Evolutionary conservation across 1,284 basidiomycete genomes (phyloP).

Genomic region (Sporisorium graminicola): DNA sequence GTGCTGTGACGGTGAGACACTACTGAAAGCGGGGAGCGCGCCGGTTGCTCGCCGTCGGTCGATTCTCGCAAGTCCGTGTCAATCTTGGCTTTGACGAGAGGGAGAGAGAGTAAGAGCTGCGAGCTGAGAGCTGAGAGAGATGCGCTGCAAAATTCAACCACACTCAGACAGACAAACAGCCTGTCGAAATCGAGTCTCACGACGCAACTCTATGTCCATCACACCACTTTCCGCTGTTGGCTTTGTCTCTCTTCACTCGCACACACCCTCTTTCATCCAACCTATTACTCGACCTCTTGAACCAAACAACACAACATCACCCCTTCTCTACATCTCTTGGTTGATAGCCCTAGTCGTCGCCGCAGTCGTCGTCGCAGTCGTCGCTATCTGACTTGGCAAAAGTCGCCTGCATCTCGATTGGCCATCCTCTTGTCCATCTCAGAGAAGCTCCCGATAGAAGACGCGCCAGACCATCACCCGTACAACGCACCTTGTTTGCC

Average conservation of each 20-base stretch:
- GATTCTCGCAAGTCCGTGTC: constrained; percentile 2
- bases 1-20: neutral
- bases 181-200: constrained; percentile 4
- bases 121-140: neutral
- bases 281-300: neutral
- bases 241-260: neutral
- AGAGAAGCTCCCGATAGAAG: neutral
- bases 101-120: neutral
- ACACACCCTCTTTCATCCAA: neutral
- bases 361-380: neutral
- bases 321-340: neutral
- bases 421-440: neutral
- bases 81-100: neutral
- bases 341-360: neutral
- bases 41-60: constrained; percentile 7
- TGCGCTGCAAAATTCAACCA: neutral
- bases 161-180: neutral
- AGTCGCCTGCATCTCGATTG: neutral
- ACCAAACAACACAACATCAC: neutral
- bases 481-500: neutral
- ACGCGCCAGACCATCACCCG: neutral
- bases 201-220: constrained; percentile 24
- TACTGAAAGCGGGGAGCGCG: constrained; percentile 9
- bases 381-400: neutral
- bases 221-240: neutral